Percentiles rank a stretch among this genome's conserved stretches.
Conservation (phyloP, 2,329 filamentous ascomycete genomes). For the Penicillium fuscoglaucum region DNA sequence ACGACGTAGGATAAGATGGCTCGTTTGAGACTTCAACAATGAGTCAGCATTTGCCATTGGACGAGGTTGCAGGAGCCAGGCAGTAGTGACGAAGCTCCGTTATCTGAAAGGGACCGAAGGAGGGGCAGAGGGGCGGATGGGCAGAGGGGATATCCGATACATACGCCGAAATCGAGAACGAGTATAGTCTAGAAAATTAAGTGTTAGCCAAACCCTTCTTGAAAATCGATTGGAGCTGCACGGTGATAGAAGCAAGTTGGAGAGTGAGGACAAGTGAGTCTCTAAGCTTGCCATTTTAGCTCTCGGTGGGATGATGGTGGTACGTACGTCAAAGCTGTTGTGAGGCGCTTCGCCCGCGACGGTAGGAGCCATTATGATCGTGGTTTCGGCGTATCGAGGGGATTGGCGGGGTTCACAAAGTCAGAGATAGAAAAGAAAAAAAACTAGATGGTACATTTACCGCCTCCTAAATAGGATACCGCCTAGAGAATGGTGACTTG, state of each 20-base stretch:
- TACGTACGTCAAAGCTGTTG: slow-evolving; percentile 27
- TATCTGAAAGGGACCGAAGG: slow-evolving; percentile 2
- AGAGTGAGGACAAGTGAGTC: neutral
- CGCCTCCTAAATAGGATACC: neutral
- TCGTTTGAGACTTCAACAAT: slow-evolving; percentile 15
- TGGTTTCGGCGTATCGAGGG: slow-evolving; percentile 5
- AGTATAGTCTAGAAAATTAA: slow-evolving; percentile 12
- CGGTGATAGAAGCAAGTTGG: slow-evolving; percentile 12
- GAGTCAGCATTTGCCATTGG: slow-evolving; percentile 7
- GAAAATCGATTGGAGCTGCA: neutral
- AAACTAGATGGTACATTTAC: neutral
- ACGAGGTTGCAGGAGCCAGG: neutral
- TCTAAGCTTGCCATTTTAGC: slow-evolving; percentile 3
- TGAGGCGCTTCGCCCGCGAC: slow-evolving; percentile 20
- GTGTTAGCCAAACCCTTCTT: slow-evolving; percentile 13
- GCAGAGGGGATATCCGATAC: neutral
- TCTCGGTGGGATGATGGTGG: neutral
- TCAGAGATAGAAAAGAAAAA: slow-evolving; percentile 9
- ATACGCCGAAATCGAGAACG: slow-evolving; percentile 17
- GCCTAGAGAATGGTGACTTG: neutral
- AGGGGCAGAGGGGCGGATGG: too few relatives aligned
- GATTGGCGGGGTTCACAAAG: slow-evolving; percentile 11
- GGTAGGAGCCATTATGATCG: slow-evolving; percentile 19
- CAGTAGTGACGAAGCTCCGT: neutral
- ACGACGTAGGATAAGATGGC: slow-evolving; percentile 40